These are phyloP conservation scores for Malassezia dermatis DNA, from an alignment of 1,284 basidiomycete species.

Conservation along the genomic window DNA sequence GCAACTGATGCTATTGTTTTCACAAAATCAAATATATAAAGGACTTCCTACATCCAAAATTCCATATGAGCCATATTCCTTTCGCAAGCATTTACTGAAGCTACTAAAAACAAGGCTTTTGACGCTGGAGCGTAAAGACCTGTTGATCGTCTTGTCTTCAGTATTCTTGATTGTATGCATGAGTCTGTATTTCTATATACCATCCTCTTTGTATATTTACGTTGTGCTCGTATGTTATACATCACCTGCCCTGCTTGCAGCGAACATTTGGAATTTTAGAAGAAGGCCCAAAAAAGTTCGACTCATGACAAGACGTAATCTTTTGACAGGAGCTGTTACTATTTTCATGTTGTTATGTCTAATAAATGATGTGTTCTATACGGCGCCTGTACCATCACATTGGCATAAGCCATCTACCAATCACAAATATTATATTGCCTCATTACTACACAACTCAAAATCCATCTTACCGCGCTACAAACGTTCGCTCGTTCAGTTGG, in stretches of 20 bases:
- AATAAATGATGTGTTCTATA: background rate
- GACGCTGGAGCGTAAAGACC: background rate
- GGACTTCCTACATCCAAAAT: background rate
- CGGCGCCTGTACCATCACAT: background rate
- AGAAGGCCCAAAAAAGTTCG: background rate
- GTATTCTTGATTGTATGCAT: background rate
- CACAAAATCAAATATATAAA: background rate
- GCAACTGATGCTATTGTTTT: background rate
- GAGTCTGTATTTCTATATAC: constrained; percentile 15
- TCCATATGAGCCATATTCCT: background rate
- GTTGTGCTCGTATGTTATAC: constrained; percentile 10
- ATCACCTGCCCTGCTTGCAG: constrained; percentile 9
- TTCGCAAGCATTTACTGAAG: background rate
- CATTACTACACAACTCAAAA: constrained; percentile 35
- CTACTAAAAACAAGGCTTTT: background rate
- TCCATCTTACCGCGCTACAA: constrained; percentile 27
- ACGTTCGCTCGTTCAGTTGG: constrained; percentile 18
- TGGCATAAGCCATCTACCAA: background rate
- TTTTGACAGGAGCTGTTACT: background rate
- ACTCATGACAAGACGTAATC: background rate
- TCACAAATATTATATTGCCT: constrained; percentile 27
- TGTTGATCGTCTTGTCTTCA: background rate
- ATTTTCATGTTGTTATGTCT: background rate
- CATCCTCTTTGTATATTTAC: constrained; percentile 19
- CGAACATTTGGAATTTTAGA: background rate